Evolutionary conservation across 306 rosid species (phyloP).

Genomic region (Fragaria vesca): DNA sequence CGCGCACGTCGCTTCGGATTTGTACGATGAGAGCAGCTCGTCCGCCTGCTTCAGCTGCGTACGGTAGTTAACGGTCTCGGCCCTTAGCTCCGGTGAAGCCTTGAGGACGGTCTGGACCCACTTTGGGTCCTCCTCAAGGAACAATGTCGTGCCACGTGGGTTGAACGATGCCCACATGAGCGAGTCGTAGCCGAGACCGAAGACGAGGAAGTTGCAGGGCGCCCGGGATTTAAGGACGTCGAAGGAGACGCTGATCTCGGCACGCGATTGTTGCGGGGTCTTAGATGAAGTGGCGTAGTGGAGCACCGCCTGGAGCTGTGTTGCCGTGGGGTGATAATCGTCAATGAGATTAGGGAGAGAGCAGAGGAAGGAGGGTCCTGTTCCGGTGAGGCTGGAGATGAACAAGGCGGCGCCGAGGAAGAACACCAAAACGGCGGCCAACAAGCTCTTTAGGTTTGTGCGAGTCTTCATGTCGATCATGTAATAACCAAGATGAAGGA

Average conservation of each 20-base stretch:
- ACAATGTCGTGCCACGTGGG: slow-evolving; percentile 69
- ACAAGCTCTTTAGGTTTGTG: slow-evolving; percentile 23
- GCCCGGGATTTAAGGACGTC: slow-evolving; percentile 52
- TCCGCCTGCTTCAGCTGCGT: slow-evolving; percentile 69
- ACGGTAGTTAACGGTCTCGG: slow-evolving; percentile 57
- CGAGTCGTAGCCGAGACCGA: slow-evolving; percentile 90
- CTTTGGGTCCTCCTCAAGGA: slow-evolving; percentile 86
- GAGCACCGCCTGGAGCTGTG: slow-evolving; percentile 59
- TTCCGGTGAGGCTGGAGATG: slow-evolving; percentile 33
- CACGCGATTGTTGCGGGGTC: slow-evolving; percentile 68
- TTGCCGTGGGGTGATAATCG: slow-evolving; percentile 26
- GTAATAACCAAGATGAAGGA: background rate
- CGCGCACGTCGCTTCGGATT: slow-evolving; percentile 41
- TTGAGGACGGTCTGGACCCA: slow-evolving; percentile 79
- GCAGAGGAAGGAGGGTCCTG: slow-evolving; percentile 38
- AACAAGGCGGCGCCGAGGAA: slow-evolving; percentile 48
- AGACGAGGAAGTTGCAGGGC: slow-evolving; percentile 76
- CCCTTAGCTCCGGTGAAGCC: slow-evolving; percentile 57
- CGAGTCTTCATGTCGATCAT: slow-evolving; percentile 37
- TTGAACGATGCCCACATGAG: slow-evolving; percentile 92
- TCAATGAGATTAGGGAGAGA: slow-evolving; percentile 17
- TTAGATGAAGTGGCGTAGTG: slow-evolving; percentile 84
- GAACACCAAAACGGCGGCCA: slow-evolving; percentile 37
- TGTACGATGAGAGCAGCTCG: slow-evolving; percentile 38
- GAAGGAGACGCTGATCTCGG: slow-evolving; percentile 64